Evolutionary conservation across 192 early-diverging fungal species (phyloP).

Genomic region (Gryganskiella cystojenkinii): DNA sequence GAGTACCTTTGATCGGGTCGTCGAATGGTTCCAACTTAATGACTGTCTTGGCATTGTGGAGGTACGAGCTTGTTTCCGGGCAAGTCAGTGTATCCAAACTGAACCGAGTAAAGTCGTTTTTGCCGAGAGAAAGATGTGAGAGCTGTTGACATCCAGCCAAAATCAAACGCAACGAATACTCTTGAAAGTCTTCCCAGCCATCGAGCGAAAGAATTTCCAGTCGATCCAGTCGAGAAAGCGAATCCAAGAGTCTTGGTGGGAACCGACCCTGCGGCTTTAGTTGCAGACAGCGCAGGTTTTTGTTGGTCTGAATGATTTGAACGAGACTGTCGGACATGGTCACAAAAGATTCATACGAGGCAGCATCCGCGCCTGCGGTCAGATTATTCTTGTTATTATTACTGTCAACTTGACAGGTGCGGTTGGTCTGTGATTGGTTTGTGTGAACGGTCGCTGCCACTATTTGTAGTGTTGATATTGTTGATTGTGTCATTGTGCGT

Average conservation of each 20-base stretch:
- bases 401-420: not conserved
- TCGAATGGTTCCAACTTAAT: slow-evolving; percentile 22
- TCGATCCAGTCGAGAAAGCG: slow-evolving; percentile 10
- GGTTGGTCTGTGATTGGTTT: not conserved
- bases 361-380: not conserved
- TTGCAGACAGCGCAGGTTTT: slow-evolving; percentile 17
- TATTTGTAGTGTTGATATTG: not conserved
- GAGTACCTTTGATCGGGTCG: slow-evolving; percentile 34
- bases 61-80: not conserved
- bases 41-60: not conserved
- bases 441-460: no score
- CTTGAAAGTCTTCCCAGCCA: slow-evolving; percentile 48
- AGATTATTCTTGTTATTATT: not conserved
- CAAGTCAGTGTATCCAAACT: slow-evolving; percentile 12
- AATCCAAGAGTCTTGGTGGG: slow-evolving; percentile 11
- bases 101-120: slow-evolving; percentile 45
- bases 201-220: slow-evolving; percentile 30
- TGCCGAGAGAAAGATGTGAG: slow-evolving; percentile 26
- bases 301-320: slow-evolving; percentile 11
- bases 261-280: slow-evolving; percentile 21
- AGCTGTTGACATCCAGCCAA: slow-evolving; percentile 22
- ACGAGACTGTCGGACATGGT: slow-evolving; percentile 17
- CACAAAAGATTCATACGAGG: slow-evolving; percentile 13
- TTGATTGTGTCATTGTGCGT: not conserved
- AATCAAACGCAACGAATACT: slow-evolving; percentile 29